Conservation (phyloP, 2,329 filamentous ascomycete genomes). For the Tothia fuscella region DNA sequence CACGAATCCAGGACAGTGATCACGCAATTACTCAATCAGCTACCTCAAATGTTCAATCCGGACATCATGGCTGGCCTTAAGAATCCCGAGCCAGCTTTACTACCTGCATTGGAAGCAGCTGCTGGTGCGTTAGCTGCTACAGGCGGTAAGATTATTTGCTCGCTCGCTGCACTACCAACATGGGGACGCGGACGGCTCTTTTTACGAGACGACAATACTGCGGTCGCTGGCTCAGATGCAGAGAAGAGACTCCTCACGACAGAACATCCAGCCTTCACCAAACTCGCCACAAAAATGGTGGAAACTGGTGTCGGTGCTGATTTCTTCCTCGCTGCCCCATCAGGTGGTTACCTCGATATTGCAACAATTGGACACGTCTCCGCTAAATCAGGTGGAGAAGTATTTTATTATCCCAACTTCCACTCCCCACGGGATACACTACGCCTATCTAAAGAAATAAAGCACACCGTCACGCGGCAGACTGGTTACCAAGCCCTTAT, state of each 20-base stretch:
- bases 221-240: conserved; percentile 71
- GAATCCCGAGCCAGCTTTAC: conserved; percentile 77
- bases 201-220: conserved; percentile 69
- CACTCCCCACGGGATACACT: conserved; percentile 73
- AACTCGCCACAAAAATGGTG: conserved; percentile 77
- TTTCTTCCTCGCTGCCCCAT: conserved; percentile 87
- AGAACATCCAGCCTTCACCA: conserved; percentile 80
- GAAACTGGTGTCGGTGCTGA: conserved; percentile 78
- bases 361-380: conserved; percentile 84
- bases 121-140: conserved; percentile 73
- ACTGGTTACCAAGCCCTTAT: conserved; percentile 93
- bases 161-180: conserved; percentile 75
- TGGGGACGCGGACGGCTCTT: conserved; percentile 81
- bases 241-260: conserved; percentile 88
- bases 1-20: conserved; percentile 82
- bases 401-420: conserved; percentile 96
- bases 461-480: conserved; percentile 75
- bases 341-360: conserved; percentile 83
- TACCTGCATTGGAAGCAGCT: conserved; percentile 74
- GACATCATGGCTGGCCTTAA: conserved; percentile 47
- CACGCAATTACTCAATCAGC: conserved; percentile 66
- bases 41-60: conserved; percentile 71
- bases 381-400: conserved; percentile 83
- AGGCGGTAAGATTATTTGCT: conserved; percentile 85
- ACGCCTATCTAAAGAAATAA: conserved; percentile 74